phyloP scores from a whole-genome alignment of 306 rosid genomes.

The Cajanus cajan region DNA sequence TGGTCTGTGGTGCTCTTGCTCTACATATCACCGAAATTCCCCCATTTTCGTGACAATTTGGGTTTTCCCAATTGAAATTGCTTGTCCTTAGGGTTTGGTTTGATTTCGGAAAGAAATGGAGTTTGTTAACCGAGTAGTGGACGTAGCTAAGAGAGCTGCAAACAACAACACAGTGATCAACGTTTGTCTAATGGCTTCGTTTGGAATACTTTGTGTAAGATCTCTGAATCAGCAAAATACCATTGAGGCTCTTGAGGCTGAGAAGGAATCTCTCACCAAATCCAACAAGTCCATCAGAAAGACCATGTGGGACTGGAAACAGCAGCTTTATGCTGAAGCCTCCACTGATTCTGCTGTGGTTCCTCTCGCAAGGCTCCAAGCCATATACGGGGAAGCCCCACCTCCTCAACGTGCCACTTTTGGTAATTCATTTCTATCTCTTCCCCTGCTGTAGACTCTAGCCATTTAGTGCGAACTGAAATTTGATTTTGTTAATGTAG shows the following conservation, averaged over 20 bases:
- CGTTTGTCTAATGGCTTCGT: slow-evolving; percentile 52
- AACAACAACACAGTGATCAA: slow-evolving; percentile 59
- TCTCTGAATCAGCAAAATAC: slow-evolving; percentile 59
- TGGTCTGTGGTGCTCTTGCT: neutral
- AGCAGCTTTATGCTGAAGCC: slow-evolving; percentile 72
- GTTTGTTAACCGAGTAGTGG: slow-evolving; percentile 47
- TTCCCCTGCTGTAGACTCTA: neutral
- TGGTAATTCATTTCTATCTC: slow-evolving; percentile 46
- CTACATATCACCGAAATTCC: neutral
- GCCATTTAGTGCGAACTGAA: neutral
- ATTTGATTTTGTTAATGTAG: neutral
- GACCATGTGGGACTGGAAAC: slow-evolving; percentile 83
- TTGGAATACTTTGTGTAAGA: slow-evolving; percentile 47
- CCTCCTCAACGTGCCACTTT: slow-evolving; percentile 18
- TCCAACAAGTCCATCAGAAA: slow-evolving; percentile 68
- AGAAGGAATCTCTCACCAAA: slow-evolving; percentile 61
- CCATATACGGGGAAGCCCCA: slow-evolving; percentile 68
- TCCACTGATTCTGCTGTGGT: slow-evolving; percentile 45
- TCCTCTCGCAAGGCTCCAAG: slow-evolving; percentile 63
- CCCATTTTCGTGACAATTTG: neutral
- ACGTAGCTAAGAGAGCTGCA: slow-evolving; percentile 39
- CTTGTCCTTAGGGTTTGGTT: neutral
- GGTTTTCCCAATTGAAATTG: neutral
- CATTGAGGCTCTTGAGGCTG: slow-evolving; percentile 65
- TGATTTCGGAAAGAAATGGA: slow-evolving; percentile 49